phyloP scores from a whole-genome alignment of 192 early-diverging fungal genomes.

The Gonapodya sp. region DNA sequence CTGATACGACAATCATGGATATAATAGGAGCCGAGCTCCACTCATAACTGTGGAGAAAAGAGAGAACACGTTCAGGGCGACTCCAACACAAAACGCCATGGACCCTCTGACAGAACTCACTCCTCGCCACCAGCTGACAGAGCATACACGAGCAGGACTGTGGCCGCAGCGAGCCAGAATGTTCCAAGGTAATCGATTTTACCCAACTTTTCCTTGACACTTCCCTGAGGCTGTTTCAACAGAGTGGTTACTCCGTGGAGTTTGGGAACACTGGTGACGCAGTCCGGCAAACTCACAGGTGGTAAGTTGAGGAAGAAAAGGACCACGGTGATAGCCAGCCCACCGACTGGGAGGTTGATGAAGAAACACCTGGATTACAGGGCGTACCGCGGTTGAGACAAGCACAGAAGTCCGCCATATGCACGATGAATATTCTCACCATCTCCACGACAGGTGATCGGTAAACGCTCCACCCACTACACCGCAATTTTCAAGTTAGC shows the following conservation, averaged over 20 bases:
- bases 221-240: not conserved
- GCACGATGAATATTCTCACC: not conserved
- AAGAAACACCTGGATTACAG: constrained; percentile 4
- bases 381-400: not conserved
- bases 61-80: not conserved
- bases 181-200: not conserved
- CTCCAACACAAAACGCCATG: not conserved
- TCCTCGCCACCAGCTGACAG: not conserved
- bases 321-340: not conserved
- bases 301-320: not conserved
- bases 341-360: not conserved
- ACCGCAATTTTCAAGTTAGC: not conserved
- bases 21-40: not conserved
- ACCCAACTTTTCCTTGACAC: not conserved
- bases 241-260: not conserved
- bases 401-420: not conserved
- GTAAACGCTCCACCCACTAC: not conserved
- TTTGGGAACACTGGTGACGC: not conserved
- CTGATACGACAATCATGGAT: not conserved
- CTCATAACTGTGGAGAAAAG: not conserved
- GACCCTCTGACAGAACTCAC: not conserved
- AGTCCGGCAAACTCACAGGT: not conserved
- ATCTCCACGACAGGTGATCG: not conserved
- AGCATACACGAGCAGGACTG: not conserved
- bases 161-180: not conserved